Conservation (phyloP, 2,329 filamentous ascomycete genomes). For the Orbilia ellipsospora region DNA sequence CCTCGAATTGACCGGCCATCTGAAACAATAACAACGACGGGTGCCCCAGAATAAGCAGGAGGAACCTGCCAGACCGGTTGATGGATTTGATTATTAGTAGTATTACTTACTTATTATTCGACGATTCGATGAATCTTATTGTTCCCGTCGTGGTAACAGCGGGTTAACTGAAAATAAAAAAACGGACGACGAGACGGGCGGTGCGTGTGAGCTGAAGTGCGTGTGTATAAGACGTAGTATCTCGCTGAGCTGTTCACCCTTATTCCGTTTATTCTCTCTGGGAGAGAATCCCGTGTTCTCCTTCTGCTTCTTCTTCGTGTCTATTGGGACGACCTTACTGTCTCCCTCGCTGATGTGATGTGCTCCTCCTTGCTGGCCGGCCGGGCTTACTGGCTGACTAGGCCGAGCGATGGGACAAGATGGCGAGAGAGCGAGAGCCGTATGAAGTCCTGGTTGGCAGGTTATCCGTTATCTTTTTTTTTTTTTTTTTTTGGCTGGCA, state of each 20-base stretch:
- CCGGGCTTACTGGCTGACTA: conserved; percentile 4
- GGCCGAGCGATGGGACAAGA: no score
- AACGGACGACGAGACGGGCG: not conserved
- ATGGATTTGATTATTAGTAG: not conserved
- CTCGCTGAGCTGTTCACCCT: conserved; percentile 11
- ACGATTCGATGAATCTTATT: not conserved
- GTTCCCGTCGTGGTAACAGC: not conserved
- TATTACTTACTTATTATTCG: not conserved
- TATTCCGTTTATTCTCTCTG: not conserved
- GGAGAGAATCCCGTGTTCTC: conserved; percentile 6
- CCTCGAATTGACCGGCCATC: conserved; percentile 51
- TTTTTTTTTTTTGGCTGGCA: not conserved
- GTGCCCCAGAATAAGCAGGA: conserved; percentile 53
- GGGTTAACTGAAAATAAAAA: not conserved
- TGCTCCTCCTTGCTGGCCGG: conserved; percentile 11
- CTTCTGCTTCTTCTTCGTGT: not conserved
- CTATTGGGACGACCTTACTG: not conserved
- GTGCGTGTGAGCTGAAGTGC: not conserved
- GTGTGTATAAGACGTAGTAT: conserved; percentile 11
- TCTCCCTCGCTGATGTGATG: conserved; percentile 1
- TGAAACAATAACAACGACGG: conserved; percentile 54
- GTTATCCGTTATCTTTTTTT: conserved; percentile 10
- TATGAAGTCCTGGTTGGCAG: not conserved
- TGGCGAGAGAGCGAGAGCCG: no score
- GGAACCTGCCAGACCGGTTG: conserved; percentile 18